Evolutionary conservation across 768 basidiomycete species (phyloP).

Genomic region (Suillus discolor): DNA sequence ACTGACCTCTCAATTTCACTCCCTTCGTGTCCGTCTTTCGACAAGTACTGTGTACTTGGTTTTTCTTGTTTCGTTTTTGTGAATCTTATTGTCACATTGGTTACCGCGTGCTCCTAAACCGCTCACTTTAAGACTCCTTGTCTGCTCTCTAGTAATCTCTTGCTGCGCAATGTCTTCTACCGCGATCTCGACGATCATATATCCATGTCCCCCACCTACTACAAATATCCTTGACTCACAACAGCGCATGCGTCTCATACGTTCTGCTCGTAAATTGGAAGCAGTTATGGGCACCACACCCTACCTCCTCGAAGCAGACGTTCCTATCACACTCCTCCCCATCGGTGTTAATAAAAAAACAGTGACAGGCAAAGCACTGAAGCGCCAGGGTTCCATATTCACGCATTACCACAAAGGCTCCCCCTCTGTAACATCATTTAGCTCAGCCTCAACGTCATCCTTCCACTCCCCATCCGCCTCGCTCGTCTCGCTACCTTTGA

Average conservation of each 20-base stretch:
- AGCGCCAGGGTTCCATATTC: conserved; percentile 37
- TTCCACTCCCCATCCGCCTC: conserved; percentile 20
- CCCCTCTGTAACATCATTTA: conserved; percentile 23
- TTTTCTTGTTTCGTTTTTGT: conserved; percentile 2
- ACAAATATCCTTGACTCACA: conserved; percentile 32
- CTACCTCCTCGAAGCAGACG: conserved; percentile 31
- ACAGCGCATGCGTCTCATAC: conserved; percentile 38
- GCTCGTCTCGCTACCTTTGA: conserved; percentile 16
- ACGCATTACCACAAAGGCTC: conserved; percentile 23
- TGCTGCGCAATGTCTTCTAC: conserved; percentile 23
- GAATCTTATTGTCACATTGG: not conserved
- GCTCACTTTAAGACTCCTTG: not conserved
- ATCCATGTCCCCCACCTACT: conserved; percentile 35
- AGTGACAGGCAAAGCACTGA: conserved; percentile 21
- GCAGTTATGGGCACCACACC: conserved; percentile 40
- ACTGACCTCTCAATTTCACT: not conserved
- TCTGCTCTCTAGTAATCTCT: not conserved
- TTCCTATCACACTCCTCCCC: conserved; percentile 24
- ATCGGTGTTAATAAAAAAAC: conserved; percentile 17
- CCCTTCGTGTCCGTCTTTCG: not conserved
- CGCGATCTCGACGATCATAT: conserved; percentile 16
- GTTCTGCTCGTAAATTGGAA: conserved; percentile 39
- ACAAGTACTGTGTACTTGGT: conserved; percentile 21
- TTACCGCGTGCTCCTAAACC: not conserved
- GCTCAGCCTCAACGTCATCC: conserved; percentile 15